Conservation (phyloP, 495 filamentous ascomycete genomes). For the Xylaria nigripes region DNA sequence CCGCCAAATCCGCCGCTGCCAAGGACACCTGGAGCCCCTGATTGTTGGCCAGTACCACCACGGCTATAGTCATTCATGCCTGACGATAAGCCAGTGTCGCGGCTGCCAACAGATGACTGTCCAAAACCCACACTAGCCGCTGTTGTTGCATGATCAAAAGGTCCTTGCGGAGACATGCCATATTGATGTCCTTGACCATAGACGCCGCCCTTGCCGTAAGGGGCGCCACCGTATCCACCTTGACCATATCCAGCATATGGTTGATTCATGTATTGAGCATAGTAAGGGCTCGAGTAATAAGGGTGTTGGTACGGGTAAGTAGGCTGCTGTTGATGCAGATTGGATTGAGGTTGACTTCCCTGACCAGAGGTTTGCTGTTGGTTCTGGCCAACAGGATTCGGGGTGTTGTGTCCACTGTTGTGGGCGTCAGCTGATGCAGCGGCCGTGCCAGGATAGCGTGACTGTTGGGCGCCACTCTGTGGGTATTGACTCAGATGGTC, state of each 20-base stretch:
- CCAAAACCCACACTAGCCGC: slow-evolving; percentile 67
- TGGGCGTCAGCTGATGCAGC: slow-evolving; percentile 61
- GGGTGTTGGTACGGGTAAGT: slow-evolving; percentile 72
- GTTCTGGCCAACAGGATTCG: slow-evolving; percentile 66
- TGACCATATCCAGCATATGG: slow-evolving; percentile 59
- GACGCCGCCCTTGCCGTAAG: slow-evolving; percentile 71
- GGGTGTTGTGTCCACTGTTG: slow-evolving; percentile 80
- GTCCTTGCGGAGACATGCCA: slow-evolving; percentile 58
- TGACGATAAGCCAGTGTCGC: slow-evolving; percentile 51
- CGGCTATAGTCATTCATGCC: slow-evolving; percentile 67
- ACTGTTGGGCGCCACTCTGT: slow-evolving; percentile 54
- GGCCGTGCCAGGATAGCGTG: slow-evolving; percentile 60
- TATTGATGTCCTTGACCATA: slow-evolving; percentile 79
- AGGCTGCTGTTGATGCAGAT: slow-evolving; percentile 51
- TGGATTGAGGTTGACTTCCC: slow-evolving; percentile 43
- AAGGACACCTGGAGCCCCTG: slow-evolving; percentile 59
- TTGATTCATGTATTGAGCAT: slow-evolving; percentile 64
- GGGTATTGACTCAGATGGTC: slow-evolving; percentile 73
- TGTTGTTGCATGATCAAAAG: slow-evolving; percentile 72
- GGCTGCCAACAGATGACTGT: slow-evolving; percentile 57
- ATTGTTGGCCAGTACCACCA: slow-evolving; percentile 57
- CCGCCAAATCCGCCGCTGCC: slow-evolving; percentile 58
- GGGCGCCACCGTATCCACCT: slow-evolving; percentile 56
- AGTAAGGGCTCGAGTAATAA: slow-evolving; percentile 43
- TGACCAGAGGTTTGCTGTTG: slow-evolving; percentile 45